Evolutionary conservation across 23 red algal genomes (phyloP), one percentile per base, ranked within the genome.

Genomic region (Gracilaria caudata): DNA sequence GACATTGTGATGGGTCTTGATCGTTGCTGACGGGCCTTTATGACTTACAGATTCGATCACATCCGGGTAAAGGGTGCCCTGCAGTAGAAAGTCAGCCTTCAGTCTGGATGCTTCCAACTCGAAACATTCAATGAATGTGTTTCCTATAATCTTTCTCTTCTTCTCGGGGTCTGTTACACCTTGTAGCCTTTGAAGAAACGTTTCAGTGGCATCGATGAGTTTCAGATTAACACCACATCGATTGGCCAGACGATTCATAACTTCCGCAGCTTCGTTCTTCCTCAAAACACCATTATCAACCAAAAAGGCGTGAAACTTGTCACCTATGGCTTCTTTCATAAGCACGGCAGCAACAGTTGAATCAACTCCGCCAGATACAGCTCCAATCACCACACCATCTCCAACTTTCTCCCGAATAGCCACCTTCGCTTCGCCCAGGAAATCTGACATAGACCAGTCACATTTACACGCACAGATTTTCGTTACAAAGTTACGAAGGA

Each of bases 1-100:
- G 2, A 98, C 96, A 58, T 98, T 98, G 72, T 98, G 96, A 53
- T 98, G 96, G 17, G 96, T 98, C 47, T 98, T 98, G 83, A 98
- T 98, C 47, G 96, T 98, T 33, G 93, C 96, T 0, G 92, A 94
- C 9, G 96, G 96, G 6, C 96, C 96, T 51, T 90, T 90, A 78
- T 98, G 92, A 19, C 78, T 87, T 8, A 91, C 58, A 23, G 96
- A 98, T 81, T 98, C 96, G 65, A 98, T 98, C 51, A 98, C 96
- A 68, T 98, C 96, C 13, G 96, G 96, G 77, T 98, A 98, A 60
- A 98, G 76, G 25, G 96, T 98, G 43, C 96, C 96, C 32, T 98
- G 96, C 7, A 98, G 77, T 29, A 98, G 76, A 80, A 95, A 98
- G 49, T 84, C 68, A 14, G 96, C 96, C 20, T 76, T 74, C 14